These are phyloP conservation scores for Gorgonomyces haynaldii DNA, from an alignment of 192 early-diverging fungal species.

Conservation along the genomic window DNA sequence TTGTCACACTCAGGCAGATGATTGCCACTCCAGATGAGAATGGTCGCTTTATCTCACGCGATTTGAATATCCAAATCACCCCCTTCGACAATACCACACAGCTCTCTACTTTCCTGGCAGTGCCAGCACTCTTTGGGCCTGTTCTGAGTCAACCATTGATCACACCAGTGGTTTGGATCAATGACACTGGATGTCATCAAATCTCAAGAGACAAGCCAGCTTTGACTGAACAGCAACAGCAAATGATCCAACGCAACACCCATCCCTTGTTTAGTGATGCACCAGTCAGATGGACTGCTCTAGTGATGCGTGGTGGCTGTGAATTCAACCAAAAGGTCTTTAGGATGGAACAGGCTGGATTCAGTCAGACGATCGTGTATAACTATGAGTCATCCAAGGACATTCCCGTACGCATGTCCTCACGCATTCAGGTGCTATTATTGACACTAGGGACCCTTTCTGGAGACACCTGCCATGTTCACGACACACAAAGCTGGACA, in stretches of 20 bases:
- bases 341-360: slow-evolving; percentile 31
- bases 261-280: not conserved
- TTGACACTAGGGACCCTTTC: not conserved
- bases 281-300: slow-evolving; percentile 7
- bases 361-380: slow-evolving; percentile 22
- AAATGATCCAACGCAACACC: not conserved
- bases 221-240: not conserved
- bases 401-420: slow-evolving; percentile 19
- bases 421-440: not conserved
- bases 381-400: slow-evolving; percentile 7
- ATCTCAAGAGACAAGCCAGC: not conserved
- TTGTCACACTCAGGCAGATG: too few relatives aligned
- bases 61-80: too few relatives aligned
- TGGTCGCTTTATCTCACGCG: too few relatives aligned
- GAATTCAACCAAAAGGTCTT: slow-evolving; percentile 31
- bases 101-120: too few relatives aligned
- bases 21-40: too few relatives aligned
- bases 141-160: not conserved
- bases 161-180: not conserved
- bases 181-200: not conserved
- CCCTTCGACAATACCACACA: too few relatives aligned
- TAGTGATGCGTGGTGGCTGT: slow-evolving; percentile 27
- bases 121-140: too few relatives aligned
- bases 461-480: slow-evolving; percentile 21
- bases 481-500: slow-evolving; percentile 13